These are phyloP conservation scores for Brasilioporus rufonigricans DNA, from an alignment of 768 basidiomycete species.

Conservation along the genomic window DNA sequence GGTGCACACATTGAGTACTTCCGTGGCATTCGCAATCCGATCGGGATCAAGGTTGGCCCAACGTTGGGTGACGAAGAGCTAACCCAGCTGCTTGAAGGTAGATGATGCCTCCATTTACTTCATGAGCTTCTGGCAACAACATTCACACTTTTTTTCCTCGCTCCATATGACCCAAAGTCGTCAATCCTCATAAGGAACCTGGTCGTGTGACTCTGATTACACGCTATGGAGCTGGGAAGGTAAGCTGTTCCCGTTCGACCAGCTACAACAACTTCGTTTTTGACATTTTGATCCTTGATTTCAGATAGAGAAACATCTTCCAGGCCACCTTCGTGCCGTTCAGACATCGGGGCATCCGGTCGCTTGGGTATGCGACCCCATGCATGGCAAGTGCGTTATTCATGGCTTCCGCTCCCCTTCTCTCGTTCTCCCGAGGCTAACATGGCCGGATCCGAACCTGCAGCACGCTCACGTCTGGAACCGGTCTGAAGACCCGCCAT, in stretches of 20 bases:
- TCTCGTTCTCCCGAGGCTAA: neutral
- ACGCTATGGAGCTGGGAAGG: conserved; percentile 89
- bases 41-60: conserved; percentile 96
- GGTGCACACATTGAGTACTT: conserved; percentile 98
- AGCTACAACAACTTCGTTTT: neutral
- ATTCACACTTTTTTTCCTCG: neutral
- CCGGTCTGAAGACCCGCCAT: conserved; percentile 85
- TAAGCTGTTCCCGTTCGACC: conserved; percentile 24
- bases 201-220: conserved; percentile 91
- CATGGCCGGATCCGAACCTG: neutral
- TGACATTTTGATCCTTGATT: neutral
- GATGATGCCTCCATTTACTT: conserved; percentile 23
- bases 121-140: neutral
- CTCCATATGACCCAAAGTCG: conserved; percentile 45
- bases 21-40: conserved; percentile 87
- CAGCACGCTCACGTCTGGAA: conserved; percentile 80
- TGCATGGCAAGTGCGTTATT: conserved; percentile 91
- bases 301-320: conserved; percentile 74
- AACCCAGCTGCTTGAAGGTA: conserved; percentile 70
- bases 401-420: neutral
- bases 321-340: conserved; percentile 80
- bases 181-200: conserved; percentile 79
- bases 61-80: conserved; percentile 80
- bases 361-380: conserved; percentile 94
- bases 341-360: conserved; percentile 81